A percentile compares a stretch with the other conserved stretches of the same genome.
These are phyloP conservation scores for Kodamaea neixiangensis DNA, from an alignment of 805 yeast species.

Conservation along the genomic window DNA sequence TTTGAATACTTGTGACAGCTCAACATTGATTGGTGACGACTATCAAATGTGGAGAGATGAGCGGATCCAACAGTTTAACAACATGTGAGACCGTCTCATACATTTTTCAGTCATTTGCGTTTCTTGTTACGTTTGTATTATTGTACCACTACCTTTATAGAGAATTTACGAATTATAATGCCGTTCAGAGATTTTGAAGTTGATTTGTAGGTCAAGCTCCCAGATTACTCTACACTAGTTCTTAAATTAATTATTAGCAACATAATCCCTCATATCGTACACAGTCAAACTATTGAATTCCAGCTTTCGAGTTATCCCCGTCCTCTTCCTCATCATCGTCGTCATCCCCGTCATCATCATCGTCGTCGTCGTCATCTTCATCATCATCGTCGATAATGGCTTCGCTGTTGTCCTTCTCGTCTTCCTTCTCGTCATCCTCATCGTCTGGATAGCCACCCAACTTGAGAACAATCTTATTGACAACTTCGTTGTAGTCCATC, in stretches of 20 bases:
- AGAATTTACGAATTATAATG: not conserved
- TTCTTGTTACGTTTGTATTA: not conserved
- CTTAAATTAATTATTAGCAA: not conserved
- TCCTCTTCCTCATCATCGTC: conserved; percentile 44
- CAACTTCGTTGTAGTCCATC: conserved; percentile 97
- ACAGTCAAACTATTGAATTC: conserved; percentile 24
- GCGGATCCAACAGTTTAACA: conserved; percentile 24
- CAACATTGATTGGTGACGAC: conserved; percentile 43
- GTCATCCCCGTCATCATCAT: conserved; percentile 37
- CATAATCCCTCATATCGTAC: not conserved
- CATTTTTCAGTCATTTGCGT: too few species aligned
- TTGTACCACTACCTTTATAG: not conserved
- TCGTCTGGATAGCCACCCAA: conserved; percentile 56
- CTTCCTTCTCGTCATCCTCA: conserved; percentile 52
- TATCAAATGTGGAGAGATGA: conserved; percentile 43
- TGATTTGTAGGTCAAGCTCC: not conserved
- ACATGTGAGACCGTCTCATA: not conserved
- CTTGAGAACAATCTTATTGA: conserved; percentile 76
- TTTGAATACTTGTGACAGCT: conserved; percentile 32
- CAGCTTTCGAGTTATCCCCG: conserved; percentile 49
- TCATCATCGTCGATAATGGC: conserved; percentile 28
- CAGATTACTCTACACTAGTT: not conserved
- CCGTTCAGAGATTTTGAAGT: too few species aligned
- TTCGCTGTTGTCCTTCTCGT: conserved; percentile 38
- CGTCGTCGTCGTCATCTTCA: conserved; percentile 33